These are phyloP conservation scores for Rhodamnia argentea DNA, from an alignment of 345 rosid species.

Conservation along the genomic window DNA sequence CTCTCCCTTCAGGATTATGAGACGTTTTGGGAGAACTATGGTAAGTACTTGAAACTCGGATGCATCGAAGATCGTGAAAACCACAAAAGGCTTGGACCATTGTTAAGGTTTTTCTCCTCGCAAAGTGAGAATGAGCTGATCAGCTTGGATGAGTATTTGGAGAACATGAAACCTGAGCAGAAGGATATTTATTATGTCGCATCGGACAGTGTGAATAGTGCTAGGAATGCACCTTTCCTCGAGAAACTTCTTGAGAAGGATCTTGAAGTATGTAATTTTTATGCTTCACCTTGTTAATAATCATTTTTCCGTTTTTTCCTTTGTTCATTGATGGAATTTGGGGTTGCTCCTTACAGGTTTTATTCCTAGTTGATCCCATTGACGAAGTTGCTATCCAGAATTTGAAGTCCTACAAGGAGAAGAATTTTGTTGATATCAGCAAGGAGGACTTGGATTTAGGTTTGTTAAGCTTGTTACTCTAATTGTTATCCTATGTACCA, in stretches of 20 bases:
- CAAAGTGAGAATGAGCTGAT: slow-evolving; percentile 90
- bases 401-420: slow-evolving; percentile 87
- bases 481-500: not conserved
- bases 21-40: slow-evolving; percentile 89
- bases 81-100: slow-evolving; percentile 93
- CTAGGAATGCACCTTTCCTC: slow-evolving; percentile 88
- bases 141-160: slow-evolving; percentile 96
- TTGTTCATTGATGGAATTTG: not conserved
- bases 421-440: slow-evolving; percentile 91
- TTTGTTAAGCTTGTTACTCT: slow-evolving; percentile 11
- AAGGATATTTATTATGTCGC: slow-evolving; percentile 88
- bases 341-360: slow-evolving; percentile 36
- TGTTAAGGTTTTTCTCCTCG: slow-evolving; percentile 91
- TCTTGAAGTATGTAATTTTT: slow-evolving; percentile 52
- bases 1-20: slow-evolving; percentile 69
- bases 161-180: slow-evolving; percentile 94
- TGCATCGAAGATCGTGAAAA: slow-evolving; percentile 97
- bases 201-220: slow-evolving; percentile 81
- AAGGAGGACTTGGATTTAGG: slow-evolving; percentile 97
- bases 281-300: not conserved
- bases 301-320: not conserved
- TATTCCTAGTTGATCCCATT: slow-evolving; percentile 81
- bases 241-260: slow-evolving; percentile 83
- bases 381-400: slow-evolving; percentile 93
- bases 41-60: slow-evolving; percentile 80